Base-by-base conservation (phyloP, 2,329 filamentous ascomycete genomes). In the Colletotrichum lentis region DNA sequence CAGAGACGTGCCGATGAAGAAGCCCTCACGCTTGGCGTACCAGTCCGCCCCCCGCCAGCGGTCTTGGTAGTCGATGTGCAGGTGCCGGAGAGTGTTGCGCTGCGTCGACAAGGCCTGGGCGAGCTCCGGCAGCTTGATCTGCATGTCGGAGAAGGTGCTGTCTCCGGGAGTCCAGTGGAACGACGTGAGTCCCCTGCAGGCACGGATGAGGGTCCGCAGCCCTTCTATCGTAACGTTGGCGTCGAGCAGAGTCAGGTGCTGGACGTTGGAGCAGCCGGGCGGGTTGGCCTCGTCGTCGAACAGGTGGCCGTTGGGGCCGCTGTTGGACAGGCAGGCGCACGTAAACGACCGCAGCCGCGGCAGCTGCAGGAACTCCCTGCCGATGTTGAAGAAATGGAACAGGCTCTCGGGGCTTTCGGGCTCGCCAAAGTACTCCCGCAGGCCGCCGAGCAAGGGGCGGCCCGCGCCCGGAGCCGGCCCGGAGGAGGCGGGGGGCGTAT, bases 301-400 rank as follows among this genome's bases (percentile, higher is more conserved):
- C n/a, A 59, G 56, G 27, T 59, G 56, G 10, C 56, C 56, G 44
- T 59, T 59, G 4, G 56, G 56, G 14, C 56, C 56, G n/a, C 56
- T 59, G 20, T 24, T 59, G n/a, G 56, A 49, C 22, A 59, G 37
- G 12, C 44, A 39, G 2, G 20, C 20, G 56, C 56, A 59, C 3
- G 44, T 49, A 14, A 59, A 59, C 5, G 56, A 47, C 2, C 31
- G 14, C 5, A 59, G 5, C 24, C 39, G 56, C 11, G 56, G 56
- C 16, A 59, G 43, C n/a, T 39, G 56, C 12, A 59, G 31, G 5
- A 59, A 59, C 24, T 59, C 56, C 18, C 49, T 59, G 7, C 56
- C 56, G 37, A 59, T 59, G 20, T 59, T 59, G 56, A 59, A 59
- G 31, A 59, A 59, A 18, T 59, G 56, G n/a, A 59, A 59, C 44